Evolutionary conservation across 495 filamentous ascomycete species (phyloP).

Genomic region (Lasiosphaeriaceae sp.): DNA sequence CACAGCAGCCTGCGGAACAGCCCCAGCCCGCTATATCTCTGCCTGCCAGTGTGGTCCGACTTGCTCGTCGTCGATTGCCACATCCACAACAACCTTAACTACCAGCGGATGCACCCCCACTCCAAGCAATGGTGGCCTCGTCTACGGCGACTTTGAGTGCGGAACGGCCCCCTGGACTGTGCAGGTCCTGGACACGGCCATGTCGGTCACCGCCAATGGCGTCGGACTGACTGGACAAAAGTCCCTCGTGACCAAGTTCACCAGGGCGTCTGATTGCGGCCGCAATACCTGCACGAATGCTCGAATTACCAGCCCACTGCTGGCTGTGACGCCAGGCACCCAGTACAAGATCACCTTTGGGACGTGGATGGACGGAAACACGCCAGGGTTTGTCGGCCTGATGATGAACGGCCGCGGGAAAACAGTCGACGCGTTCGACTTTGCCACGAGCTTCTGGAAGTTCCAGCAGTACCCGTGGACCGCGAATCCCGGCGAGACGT

Average conservation of each 20-base stretch:
- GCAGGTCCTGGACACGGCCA: slow-evolving; percentile 13
- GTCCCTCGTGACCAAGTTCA: slow-evolving; percentile 5
- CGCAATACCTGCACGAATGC: not conserved
- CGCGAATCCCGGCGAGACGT: not conserved
- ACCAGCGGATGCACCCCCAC: slow-evolving; percentile 8
- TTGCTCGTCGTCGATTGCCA: slow-evolving; percentile 1
- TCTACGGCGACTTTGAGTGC: slow-evolving; percentile 26
- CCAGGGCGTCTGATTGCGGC: not conserved
- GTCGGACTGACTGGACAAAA: slow-evolving; percentile 1
- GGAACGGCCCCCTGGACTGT: slow-evolving; percentile 14
- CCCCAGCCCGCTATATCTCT: slow-evolving; percentile 17
- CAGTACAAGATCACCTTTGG: slow-evolving; percentile 7
- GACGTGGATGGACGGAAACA: not conserved
- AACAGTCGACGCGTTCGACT: not conserved
- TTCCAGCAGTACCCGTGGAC: not conserved
- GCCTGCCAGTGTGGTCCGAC: slow-evolving; percentile 20
- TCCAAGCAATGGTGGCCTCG: not conserved
- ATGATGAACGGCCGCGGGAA: slow-evolving; percentile 1
- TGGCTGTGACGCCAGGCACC: not conserved
- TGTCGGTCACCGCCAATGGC: not conserved
- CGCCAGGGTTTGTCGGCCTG: not conserved
- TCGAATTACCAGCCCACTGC: not conserved
- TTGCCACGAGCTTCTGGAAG: not conserved
- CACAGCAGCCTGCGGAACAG: slow-evolving; percentile 14
- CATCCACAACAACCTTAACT: slow-evolving; percentile 4